phyloP scores from a whole-genome alignment of 805 yeast species.

The Hanseniaspora clermontiae region DNA sequence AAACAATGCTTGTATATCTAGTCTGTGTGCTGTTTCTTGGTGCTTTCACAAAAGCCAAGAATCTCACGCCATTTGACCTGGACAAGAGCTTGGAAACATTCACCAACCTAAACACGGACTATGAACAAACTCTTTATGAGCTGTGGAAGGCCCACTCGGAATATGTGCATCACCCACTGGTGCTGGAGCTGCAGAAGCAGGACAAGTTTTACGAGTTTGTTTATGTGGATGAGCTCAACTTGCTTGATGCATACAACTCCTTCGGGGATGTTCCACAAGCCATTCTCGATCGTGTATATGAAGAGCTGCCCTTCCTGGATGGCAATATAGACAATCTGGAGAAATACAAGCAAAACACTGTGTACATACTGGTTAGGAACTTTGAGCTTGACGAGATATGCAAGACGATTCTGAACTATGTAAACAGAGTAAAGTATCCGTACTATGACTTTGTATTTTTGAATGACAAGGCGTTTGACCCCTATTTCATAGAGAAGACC shows the following conservation, averaged over 20 bases:
- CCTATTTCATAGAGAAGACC: slow-evolving; percentile 50
- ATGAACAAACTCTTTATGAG: not conserved
- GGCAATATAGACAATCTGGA: not conserved
- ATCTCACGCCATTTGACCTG: slow-evolving; percentile 1
- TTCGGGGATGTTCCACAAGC: not conserved
- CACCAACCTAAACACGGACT: not conserved
- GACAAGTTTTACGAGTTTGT: slow-evolving; percentile 3
- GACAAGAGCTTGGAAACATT: not conserved
- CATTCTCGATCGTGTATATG: not conserved
- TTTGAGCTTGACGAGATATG: slow-evolving; percentile 1
- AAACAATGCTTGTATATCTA: too few species aligned
- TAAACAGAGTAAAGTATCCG: not conserved
- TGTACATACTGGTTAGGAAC: slow-evolving; percentile 2
- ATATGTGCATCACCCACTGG: not conserved
- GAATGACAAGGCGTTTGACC: slow-evolving; percentile 58
- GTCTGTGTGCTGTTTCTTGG: too few species aligned
- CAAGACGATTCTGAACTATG: not conserved
- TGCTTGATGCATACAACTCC: not conserved
- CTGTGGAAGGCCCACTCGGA: slow-evolving; percentile 6
- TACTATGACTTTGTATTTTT: slow-evolving; percentile 68
- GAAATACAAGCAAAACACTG: not conserved
- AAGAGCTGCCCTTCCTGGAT: not conserved
- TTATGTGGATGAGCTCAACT: not conserved
- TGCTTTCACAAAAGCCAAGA: not conserved
- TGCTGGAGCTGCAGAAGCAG: not conserved